Conservation (phyloP, 768 basidiomycete genomes). For the Boletus barrowsii region DNA sequence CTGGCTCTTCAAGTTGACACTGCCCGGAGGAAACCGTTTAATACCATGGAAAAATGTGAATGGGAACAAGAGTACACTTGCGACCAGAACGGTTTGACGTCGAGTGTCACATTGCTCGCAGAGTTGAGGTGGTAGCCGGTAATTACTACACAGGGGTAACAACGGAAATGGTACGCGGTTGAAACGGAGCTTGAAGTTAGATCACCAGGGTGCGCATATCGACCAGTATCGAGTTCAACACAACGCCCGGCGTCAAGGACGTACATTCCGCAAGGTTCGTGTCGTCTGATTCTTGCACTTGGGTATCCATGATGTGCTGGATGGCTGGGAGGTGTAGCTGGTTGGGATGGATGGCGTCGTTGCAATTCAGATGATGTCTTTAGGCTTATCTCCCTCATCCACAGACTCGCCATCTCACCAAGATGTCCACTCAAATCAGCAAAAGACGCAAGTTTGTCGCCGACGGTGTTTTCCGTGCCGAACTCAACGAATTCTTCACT, state of each 20-base stretch:
- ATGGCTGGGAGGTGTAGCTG: neutral
- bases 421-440: constrained; percentile 86
- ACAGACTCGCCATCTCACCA: constrained; percentile 27
- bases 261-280: constrained; percentile 25
- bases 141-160: constrained; percentile 5
- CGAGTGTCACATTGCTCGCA: neutral
- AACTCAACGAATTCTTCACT: constrained; percentile 98
- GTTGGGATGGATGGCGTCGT: constrained; percentile 20
- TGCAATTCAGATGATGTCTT: constrained; percentile 17
- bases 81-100: neutral
- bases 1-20: neutral
- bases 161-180: constrained; percentile 11
- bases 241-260: constrained; percentile 18
- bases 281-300: neutral
- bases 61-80: neutral
- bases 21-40: constrained; percentile 1
- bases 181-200: constrained; percentile 24
- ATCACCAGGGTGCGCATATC: constrained; percentile 14
- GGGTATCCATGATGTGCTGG: neutral
- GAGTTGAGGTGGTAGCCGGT: neutral
- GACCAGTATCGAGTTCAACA: constrained; percentile 13
- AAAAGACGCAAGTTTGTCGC: constrained; percentile 99
- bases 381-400: constrained; percentile 18
- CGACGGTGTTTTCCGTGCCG: constrained; percentile 98
- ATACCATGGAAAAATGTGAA: neutral